phyloP scores from a whole-genome alignment of 2,329 filamentous ascomycete genomes.

The Pezicula rhizophila region DNA sequence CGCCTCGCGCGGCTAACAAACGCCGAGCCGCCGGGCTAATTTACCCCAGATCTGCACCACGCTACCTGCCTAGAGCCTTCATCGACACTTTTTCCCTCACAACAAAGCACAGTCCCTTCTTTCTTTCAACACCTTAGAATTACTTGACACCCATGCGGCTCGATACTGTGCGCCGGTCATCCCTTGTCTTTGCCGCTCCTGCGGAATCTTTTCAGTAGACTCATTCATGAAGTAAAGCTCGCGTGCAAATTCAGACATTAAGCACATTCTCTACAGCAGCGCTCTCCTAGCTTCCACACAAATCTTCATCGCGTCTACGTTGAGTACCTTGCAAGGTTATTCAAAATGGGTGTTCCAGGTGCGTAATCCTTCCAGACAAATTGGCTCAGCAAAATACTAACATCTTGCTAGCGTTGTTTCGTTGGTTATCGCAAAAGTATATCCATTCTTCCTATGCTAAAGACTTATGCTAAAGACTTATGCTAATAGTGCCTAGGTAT shows the following conservation, averaged over 20 bases:
- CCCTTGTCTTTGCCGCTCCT: neutral
- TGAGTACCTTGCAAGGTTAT: neutral
- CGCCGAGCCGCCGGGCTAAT: too few relatives aligned
- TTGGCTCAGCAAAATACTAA: conserved; percentile 4
- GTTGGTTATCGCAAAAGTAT: conserved; percentile 96
- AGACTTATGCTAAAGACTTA: neutral
- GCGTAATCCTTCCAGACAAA: neutral
- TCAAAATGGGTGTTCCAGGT: conserved; percentile 27
- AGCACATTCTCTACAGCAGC: neutral
- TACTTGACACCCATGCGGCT: neutral
- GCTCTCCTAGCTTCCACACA: neutral
- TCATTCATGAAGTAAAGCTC: neutral
- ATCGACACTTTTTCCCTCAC: too few relatives aligned
- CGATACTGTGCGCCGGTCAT: neutral
- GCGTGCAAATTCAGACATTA: too few relatives aligned
- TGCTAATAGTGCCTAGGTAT: conserved; percentile 40
- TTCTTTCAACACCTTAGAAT: neutral
- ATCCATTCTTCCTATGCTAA: conserved; percentile 71
- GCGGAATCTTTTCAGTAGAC: neutral
- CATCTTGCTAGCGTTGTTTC: conserved; percentile 44
- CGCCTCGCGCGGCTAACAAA: too few relatives aligned
- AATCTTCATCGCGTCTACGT: neutral
- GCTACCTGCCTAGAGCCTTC: too few relatives aligned
- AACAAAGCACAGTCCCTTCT: neutral
- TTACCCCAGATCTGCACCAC: too few relatives aligned